Percentiles rank a stretch among this genome's conserved stretches.
Conservation (phyloP, 345 rosid genomes). For the Melaleuca alternifolia region DNA sequence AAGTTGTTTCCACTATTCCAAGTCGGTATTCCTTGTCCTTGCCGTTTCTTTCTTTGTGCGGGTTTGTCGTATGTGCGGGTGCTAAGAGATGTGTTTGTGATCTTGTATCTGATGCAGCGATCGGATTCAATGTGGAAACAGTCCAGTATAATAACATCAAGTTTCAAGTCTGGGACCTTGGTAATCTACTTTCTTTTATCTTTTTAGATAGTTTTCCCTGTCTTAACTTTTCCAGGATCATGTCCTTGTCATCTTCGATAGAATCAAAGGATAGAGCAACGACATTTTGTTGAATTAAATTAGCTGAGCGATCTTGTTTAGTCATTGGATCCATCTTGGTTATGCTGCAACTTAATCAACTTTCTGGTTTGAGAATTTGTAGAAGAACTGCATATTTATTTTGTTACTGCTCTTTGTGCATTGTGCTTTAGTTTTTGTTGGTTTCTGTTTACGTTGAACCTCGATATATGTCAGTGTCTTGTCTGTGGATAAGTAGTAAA, state of each 20-base stretch:
- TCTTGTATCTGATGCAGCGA: conserved; percentile 42
- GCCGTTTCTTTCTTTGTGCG: neutral
- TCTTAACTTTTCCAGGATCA: neutral
- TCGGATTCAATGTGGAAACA: conserved; percentile 97
- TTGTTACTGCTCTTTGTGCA: neutral
- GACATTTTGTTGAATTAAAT: neutral
- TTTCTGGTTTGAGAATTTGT: neutral
- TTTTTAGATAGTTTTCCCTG: neutral
- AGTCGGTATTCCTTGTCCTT: conserved; percentile 34
- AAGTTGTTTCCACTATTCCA: conserved; percentile 94
- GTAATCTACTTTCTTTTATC: conserved; percentile 16
- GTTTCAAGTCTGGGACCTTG: conserved; percentile 90
- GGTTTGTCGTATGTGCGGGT: neutral
- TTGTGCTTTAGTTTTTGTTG: neutral
- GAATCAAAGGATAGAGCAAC: neutral
- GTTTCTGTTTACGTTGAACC: neutral
- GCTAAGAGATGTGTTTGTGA: neutral
- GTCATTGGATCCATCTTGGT: neutral
- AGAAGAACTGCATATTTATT: neutral
- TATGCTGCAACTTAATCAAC: neutral
- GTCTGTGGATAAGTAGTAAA: neutral
- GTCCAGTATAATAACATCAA: conserved; percentile 91
- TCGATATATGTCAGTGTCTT: neutral
- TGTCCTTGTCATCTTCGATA: neutral
- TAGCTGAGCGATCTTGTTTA: neutral